Evolutionary conservation across 148 eudicot genomes (phyloP), one percentile per base, ranked within the genome.

Genomic region (Linanthus parryae): DNA sequence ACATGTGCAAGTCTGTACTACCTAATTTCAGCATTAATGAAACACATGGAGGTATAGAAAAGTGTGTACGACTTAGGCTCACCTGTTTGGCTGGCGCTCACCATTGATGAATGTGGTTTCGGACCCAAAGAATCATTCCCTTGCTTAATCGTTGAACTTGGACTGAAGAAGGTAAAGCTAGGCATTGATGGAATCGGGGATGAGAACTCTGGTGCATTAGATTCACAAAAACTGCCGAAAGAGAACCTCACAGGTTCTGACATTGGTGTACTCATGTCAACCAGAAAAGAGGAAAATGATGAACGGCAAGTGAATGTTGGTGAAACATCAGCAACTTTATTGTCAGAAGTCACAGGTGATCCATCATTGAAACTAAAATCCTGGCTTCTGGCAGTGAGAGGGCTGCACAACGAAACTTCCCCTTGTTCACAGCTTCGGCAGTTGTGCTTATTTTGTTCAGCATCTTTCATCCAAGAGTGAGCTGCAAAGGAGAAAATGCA

Each of bases 151-250:
- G 50, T 30, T 13, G 66, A 57, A 34, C 56, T 26, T 0, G 88
- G 80, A 58, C 75, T 79, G 58, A 79, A 72, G 59, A 85, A 85
- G 26, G 83, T 53, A 68, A 85, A 85, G 66, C 95, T 85, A 3
- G 89, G 95, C 83, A 82, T 57, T 12, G 89, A 73, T 35, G 74
- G 70, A 63, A 82, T 40, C 19, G 87, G 81, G 16, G 89, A 73
- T 30, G 62, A 50, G 45, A 75, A 65, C 39, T 71, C 80, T 5
- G 39, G 19, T 10, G 57, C 57, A 57, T 48, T 34, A 7, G 74
- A 67, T 45, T 54, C 68, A 22, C 56, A 49, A 16, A 54, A 66
- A 60, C 75, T 64, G 38, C 68, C 22, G 36, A 79, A 81, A 31
- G 75, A 76, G 48, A 75, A 67, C n/a, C 71, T 67, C 12, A 55